Base-by-base conservation (phyloP, 192 early-diverging fungal species). In the Glomus cerebriforme region DNA sequence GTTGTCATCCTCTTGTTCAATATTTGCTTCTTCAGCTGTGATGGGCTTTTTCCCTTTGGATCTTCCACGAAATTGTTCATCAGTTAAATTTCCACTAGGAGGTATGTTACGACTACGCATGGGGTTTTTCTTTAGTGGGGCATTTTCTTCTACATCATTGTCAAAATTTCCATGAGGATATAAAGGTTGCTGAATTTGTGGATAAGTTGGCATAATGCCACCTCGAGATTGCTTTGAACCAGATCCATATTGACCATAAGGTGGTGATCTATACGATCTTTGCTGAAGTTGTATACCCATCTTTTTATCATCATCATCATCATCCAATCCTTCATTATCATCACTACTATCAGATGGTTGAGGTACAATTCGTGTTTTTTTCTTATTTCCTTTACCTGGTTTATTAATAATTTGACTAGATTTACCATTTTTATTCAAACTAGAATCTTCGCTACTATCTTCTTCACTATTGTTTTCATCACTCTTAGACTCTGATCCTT, bases 301-400 rank as follows among this genome's bases (percentile, higher is more conserved):
- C 10, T n/a, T 19, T 65, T 63, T 47, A 8, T 27, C 5, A 1
- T 69, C 43, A 29, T 69, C 43, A 29, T 67, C 17, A 66, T 69
- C 45, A 22, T 59, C 39, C 22, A 17, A 43, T 22, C 47, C 59
- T 34, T 77, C 45, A 47, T 49, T 43, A 31, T 47, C 31, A 49
- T 77, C 75, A 65, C 63, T 66, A 37, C 77, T 78, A 26, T 78
- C 77, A 15, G 77, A 78, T 37, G 77, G 26, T 26, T 31, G 64
- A n/a, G 32, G 58, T 7, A 58, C 31, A 13, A n/a, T 37, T 17
- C 7, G 12, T 39, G 24, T 78, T n/a, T 66, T 63, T 26, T 68
- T 78, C 13, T 64, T 64, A 31, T 63, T 35, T 43, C 34, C 34
- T 64, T 39, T 75, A n/a, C 39, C 39, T 10, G 39, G 39, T 43